phyloP scores from a whole-genome alignment of 1,284 basidiomycete genomes.

The Inonotus hispidus region DNA sequence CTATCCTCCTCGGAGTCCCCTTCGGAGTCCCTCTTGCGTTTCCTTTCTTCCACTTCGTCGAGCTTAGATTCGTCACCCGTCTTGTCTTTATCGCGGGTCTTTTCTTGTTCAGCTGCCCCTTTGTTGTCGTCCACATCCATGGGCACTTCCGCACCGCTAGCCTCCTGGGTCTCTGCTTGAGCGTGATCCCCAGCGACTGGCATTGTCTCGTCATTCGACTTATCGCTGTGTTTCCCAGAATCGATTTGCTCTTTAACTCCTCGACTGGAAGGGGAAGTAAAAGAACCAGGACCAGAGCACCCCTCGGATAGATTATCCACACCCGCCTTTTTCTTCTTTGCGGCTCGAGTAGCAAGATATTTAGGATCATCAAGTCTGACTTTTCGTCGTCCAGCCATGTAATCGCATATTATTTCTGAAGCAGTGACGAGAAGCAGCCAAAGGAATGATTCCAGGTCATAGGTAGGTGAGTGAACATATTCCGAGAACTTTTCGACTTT shows the following conservation, averaged over 20 bases:
- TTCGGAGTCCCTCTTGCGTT: not conserved
- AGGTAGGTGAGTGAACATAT: not conserved
- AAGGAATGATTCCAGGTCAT: conserved; percentile 9
- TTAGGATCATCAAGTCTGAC: not conserved
- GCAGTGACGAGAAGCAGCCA: conserved; percentile 2
- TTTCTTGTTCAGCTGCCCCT: not conserved
- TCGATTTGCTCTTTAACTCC: not conserved
- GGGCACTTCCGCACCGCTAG: not conserved
- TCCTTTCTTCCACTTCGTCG: not conserved
- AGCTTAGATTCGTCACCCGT: not conserved
- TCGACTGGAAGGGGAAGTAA: not conserved
- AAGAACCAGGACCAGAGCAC: not conserved
- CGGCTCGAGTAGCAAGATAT: not conserved
- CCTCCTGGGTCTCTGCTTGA: not conserved
- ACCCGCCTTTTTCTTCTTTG: not conserved
- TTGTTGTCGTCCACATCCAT: not conserved
- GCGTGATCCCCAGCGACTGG: not conserved
- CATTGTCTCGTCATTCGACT: not conserved
- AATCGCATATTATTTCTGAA: not conserved
- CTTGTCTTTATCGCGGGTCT: not conserved
- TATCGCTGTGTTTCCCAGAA: not conserved
- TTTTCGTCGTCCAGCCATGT: not conserved
- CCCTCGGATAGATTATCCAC: not conserved
- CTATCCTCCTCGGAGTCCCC: not conserved
- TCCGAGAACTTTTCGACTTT: not conserved